Conservation (phyloP, 345 rosid genomes). For the Aquilaria sinensis region DNA sequence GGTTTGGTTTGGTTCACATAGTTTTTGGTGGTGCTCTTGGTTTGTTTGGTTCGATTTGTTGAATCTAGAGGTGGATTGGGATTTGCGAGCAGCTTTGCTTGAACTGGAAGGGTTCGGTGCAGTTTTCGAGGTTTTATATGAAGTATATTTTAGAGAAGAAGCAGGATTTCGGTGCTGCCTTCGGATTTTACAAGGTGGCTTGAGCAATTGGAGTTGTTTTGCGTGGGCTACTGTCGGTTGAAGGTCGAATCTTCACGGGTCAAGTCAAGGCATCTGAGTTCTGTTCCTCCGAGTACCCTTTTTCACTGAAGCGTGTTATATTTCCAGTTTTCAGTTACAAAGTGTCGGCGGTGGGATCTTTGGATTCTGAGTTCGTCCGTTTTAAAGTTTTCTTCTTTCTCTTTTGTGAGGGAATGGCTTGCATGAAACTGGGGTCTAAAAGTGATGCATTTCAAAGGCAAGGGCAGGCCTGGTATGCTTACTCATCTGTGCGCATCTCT, state of each 20-base stretch:
- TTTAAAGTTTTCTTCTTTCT: slow-evolving; percentile 9
- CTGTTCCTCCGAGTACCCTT: not conserved
- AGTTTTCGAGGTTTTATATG: slow-evolving; percentile 10
- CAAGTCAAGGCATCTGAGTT: slow-evolving; percentile 2
- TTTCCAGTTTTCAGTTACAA: not conserved
- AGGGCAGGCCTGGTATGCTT: slow-evolving; percentile 93
- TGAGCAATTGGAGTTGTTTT: slow-evolving; percentile 5
- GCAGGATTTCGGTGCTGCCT: slow-evolving; percentile 22
- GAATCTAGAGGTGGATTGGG: slow-evolving; percentile 10
- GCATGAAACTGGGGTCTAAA: slow-evolving; percentile 91
- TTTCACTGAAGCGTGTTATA: not conserved
- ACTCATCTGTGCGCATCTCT: slow-evolving; percentile 2
- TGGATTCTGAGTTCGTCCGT: not conserved
- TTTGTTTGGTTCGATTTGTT: slow-evolving; percentile 3
- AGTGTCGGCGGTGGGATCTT: not conserved
- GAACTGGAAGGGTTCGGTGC: slow-evolving; percentile 26
- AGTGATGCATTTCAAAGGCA: slow-evolving; percentile 86
- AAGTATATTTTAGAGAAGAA: slow-evolving; percentile 5
- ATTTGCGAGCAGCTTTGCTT: slow-evolving; percentile 15
- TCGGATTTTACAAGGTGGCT: not conserved
- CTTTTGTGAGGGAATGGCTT: slow-evolving; percentile 54
- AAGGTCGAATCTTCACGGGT: slow-evolving; percentile 2
- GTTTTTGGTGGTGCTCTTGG: slow-evolving; percentile 16
- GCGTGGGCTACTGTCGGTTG: slow-evolving; percentile 2
- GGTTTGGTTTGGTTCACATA: slow-evolving; percentile 19